Evolutionary conservation across 257 asterid genomes (phyloP).

Genomic region (Solanum dulcamara): DNA sequence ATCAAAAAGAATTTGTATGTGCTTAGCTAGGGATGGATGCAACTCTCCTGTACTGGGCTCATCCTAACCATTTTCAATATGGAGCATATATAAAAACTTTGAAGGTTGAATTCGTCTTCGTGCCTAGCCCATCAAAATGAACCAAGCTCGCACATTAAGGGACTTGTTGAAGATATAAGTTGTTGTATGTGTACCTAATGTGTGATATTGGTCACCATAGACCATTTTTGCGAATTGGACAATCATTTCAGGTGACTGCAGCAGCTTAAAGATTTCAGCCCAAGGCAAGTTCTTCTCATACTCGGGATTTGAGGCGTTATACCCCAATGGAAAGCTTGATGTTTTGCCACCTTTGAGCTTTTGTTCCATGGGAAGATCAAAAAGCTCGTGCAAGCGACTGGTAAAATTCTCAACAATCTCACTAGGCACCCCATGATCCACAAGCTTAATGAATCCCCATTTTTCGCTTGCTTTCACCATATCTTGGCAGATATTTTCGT

Average conservation of each 20-base stretch:
- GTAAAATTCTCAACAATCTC: neutral
- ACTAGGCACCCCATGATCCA: conserved; percentile 12
- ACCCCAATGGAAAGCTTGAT: conserved; percentile 7
- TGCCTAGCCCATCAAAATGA: neutral
- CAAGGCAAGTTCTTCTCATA: conserved; percentile 14
- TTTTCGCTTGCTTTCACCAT: conserved; percentile 16
- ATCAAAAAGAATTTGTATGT: neutral
- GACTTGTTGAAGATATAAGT: neutral
- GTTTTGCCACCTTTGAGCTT: conserved; percentile 11
- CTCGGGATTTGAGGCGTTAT: conserved; percentile 8
- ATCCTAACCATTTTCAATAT: neutral
- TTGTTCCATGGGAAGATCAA: conserved; percentile 14
- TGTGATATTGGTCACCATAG: conserved; percentile 6
- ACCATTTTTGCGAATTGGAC: conserved; percentile 3
- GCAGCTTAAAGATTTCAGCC: conserved; percentile 17
- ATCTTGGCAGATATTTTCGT: neutral
- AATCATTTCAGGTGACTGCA: conserved; percentile 13
- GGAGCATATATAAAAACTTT: neutral
- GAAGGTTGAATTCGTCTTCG: neutral
- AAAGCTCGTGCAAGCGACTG: conserved; percentile 1
- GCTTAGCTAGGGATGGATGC: neutral
- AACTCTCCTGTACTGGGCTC: neutral
- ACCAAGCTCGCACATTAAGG: neutral
- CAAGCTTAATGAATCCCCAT: conserved; percentile 16
- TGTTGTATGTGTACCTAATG: neutral